phyloP scores from a whole-genome alignment of 1,284 basidiomycete genomes.

The Leccinum huronense region DNA sequence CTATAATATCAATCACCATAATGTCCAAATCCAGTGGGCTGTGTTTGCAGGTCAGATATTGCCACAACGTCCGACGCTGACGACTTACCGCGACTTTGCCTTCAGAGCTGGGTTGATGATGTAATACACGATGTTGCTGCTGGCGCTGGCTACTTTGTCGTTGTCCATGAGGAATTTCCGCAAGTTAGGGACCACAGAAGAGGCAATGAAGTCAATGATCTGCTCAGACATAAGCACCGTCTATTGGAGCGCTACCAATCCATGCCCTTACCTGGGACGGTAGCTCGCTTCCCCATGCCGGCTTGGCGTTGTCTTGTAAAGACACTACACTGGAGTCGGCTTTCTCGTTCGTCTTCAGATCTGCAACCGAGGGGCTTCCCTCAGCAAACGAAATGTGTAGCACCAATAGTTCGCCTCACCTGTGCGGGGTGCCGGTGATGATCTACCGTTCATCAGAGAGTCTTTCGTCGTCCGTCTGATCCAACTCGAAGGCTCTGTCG shows the following conservation, averaged over 20 bases:
- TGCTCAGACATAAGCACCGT: conserved; percentile 29
- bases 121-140: conserved; percentile 84
- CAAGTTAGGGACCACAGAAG: conserved; percentile 70
- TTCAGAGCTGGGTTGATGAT: conserved; percentile 82
- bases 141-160: conserved; percentile 79
- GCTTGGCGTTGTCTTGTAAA: conserved; percentile 43
- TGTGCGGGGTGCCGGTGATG: conserved; percentile 60
- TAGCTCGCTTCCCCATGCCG: conserved; percentile 46
- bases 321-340: conserved; percentile 43
- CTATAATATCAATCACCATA: conserved; percentile 66
- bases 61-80: background rate
- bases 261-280: conserved; percentile 48
- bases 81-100: conserved; percentile 59
- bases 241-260: background rate
- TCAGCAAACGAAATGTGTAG: conserved; percentile 5
- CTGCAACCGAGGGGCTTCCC: conserved; percentile 26
- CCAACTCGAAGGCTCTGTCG: conserved; percentile 79
- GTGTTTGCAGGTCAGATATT: conserved; percentile 9
- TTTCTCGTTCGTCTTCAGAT: conserved; percentile 58
- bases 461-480: conserved; percentile 68
- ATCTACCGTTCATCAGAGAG: conserved; percentile 59
- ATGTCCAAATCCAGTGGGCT: conserved; percentile 72
- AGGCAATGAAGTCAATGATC: conserved; percentile 77
- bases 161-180: conserved; percentile 81
- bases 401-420: conserved; percentile 31